Evolutionary conservation across 495 filamentous ascomycete genomes (phyloP), one percentile per base, ranked within the genome.

Genomic region (Talaromyces stipitatus): DNA sequence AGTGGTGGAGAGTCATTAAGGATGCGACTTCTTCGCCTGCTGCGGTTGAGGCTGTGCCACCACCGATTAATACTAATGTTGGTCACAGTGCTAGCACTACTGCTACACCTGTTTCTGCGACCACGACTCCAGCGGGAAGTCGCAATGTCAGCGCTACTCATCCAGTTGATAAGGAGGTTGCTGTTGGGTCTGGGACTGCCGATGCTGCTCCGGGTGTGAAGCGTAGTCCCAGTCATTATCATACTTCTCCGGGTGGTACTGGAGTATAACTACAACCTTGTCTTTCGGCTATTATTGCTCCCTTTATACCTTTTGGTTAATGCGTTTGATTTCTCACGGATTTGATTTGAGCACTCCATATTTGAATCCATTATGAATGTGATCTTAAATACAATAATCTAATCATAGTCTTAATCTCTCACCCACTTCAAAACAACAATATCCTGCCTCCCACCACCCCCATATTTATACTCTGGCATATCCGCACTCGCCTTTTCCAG

Each of bases 1-100:
- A 87, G 69, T 97, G 91, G 91, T 88, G 82, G 70, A 78, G 83
- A n/a, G 76, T 86, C 51, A 86, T 96, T 63, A 75, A 72, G 61
- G 71, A 76, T 3, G 66, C 64, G 50, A 70, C 65, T 24, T 63
- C 66, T 22, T 6, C 56, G 0, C 45, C 57, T 11, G 50, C 43
- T 26, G 27, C 65, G 12, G 51, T 50, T 14, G 58, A 70, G 0
- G 20, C 59, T 41, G 55, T 50, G 43, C 58, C 61, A 3, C 58
- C 61, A 3, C 51, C 61, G 9, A 55, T 43, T 20, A 55, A 43
- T 14, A 43, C 55, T 2, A 24, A 56, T 30, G 54, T 50, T 38
- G 50, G 24, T 48, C 6, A 48, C 18, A 38, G 11, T 22, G 27
- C 6, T 20, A 32, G 18, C 6, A 20, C 28, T 26, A 9, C 16